Conservation (phyloP, 106 monocot species). For the Acorus calamus region DNA sequence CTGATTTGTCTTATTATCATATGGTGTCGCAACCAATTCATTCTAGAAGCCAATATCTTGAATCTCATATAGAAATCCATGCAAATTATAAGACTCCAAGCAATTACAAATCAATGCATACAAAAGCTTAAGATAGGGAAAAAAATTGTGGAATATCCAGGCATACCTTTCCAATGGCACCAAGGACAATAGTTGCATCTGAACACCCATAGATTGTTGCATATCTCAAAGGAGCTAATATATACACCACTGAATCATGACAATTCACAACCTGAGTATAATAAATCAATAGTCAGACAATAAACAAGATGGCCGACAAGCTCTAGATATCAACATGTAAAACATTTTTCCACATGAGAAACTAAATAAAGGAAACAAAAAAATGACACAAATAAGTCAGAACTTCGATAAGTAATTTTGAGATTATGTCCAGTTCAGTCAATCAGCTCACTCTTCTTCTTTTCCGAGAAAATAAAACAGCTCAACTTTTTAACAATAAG, state of each 20-base stretch:
- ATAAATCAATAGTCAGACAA: no score
- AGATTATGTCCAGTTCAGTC: background rate
- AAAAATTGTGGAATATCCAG: background rate
- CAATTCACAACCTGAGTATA: slow-evolving; percentile 67
- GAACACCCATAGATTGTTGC: slow-evolving; percentile 94
- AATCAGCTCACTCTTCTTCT: no score
- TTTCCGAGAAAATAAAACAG: no score
- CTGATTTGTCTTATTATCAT: no score
- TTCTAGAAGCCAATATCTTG: no score
- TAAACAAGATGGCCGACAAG: no score
- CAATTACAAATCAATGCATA: no score
- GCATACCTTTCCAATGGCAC: slow-evolving; percentile 96
- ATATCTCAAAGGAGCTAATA: slow-evolving; percentile 84
- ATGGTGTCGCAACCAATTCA: no score
- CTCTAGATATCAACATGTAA: no score
- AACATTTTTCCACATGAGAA: slow-evolving; percentile 4
- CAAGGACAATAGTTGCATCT: slow-evolving; percentile 84
- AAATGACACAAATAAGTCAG: background rate
- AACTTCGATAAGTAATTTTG: background rate
- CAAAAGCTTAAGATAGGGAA: background rate
- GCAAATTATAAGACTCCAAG: no score
- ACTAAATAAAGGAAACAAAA: slow-evolving; percentile 3
- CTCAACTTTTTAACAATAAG: no score
- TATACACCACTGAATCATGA: slow-evolving; percentile 83
- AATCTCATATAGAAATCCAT: no score